These are phyloP conservation scores for Xylaria sp. DNA, from an alignment of 2,329 filamentous ascomycete species.

Conservation along the genomic window DNA sequence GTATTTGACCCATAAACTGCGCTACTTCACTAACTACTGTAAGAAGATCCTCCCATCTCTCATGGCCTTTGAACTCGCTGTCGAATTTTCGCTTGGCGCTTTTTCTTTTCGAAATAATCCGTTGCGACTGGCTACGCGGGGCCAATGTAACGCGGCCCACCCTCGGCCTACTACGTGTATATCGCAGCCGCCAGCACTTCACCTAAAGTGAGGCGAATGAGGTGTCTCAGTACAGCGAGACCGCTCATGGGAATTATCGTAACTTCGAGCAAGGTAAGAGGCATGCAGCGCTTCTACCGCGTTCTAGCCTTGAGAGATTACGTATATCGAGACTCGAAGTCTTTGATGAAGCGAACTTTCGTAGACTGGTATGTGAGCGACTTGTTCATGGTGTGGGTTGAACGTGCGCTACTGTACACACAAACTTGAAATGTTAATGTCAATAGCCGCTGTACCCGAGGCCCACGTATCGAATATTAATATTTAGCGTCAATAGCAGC, in stretches of 20 bases:
- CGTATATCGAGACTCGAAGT: not conserved
- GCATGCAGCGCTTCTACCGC: not conserved
- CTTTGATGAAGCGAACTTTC: slow-evolving; percentile 3
- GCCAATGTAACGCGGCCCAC: slow-evolving; percentile 8
- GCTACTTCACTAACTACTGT: slow-evolving; percentile 5
- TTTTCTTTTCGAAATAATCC: slow-evolving; percentile 20
- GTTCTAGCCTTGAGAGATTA: not conserved
- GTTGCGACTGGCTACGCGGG: slow-evolving; percentile 21
- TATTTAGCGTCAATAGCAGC: not conserved
- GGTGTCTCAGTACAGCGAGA: not conserved
- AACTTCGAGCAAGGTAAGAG: slow-evolving; percentile 7
- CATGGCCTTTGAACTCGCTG: slow-evolving; percentile 8
- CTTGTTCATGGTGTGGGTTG: slow-evolving; percentile 7
- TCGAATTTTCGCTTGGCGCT: slow-evolving; percentile 2
- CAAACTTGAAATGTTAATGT: not conserved
- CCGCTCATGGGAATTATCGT: not conserved
- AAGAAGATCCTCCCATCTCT: slow-evolving; percentile 6
- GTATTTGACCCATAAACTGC: not conserved
- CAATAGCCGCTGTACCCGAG: slow-evolving; percentile 17
- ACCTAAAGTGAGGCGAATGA: slow-evolving; percentile 6
- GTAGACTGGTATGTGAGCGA: not conserved
- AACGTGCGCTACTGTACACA: not conserved
- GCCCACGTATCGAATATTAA: not conserved
- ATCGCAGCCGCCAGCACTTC: not conserved
- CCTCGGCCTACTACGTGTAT: slow-evolving; percentile 5